phyloP scores from a whole-genome alignment of 2,329 filamentous ascomycete species.

The Colletotrichum cordylinicola region DNA sequence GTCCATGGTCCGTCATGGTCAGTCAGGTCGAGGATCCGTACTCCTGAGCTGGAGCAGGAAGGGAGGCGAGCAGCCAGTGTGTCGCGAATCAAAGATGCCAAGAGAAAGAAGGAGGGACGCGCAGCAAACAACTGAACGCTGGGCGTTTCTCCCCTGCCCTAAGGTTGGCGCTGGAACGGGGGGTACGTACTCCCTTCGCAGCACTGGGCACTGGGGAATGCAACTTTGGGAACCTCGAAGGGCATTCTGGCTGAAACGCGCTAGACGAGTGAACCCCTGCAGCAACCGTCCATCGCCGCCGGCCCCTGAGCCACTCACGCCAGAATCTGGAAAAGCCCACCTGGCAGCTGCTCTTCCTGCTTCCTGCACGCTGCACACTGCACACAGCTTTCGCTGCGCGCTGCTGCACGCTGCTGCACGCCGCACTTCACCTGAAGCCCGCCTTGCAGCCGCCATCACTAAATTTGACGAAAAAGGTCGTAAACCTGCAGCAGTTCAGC shows the following conservation, averaged over 20 bases:
- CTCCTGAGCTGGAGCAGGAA: neutral
- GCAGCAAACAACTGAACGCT: neutral
- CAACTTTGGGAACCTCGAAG: neutral
- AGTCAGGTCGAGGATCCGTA: neutral
- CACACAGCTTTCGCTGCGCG: neutral
- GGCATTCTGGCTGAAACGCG: constrained; percentile 18
- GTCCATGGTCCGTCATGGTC: neutral
- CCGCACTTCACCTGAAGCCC: constrained; percentile 2
- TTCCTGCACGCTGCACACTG: neutral
- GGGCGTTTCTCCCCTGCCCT: neutral
- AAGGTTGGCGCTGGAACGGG: neutral
- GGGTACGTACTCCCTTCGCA: neutral
- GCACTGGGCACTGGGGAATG: neutral
- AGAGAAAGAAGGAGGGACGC: neutral
- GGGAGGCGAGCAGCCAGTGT: neutral
- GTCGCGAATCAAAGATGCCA: neutral
- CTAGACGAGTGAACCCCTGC: constrained; percentile 13
- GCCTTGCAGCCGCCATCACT: neutral
- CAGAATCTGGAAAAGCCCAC: neutral
- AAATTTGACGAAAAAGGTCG: neutral
- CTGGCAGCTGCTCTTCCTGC: neutral
- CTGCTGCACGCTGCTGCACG: neutral
- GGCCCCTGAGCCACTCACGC: constrained; percentile 5
- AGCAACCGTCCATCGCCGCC: neutral
- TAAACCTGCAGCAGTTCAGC: neutral